phyloP scores from a whole-genome alignment of 176 grass and related monocot species.

The Panicum miliaceum region DNA sequence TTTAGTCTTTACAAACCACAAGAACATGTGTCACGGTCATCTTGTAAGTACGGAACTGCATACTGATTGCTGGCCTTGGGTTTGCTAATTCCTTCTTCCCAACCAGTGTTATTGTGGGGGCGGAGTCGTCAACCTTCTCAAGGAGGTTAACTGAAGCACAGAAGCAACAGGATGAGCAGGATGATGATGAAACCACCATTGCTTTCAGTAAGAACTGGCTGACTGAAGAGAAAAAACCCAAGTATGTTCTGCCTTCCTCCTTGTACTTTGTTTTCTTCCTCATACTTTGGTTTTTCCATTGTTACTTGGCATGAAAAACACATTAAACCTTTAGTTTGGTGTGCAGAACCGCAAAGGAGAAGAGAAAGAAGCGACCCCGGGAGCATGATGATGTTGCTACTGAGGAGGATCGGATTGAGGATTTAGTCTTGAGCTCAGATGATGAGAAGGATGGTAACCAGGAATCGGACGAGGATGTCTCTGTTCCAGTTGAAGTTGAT shows the following conservation, averaged over 20 bases:
- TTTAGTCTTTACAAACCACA: constrained; percentile 25
- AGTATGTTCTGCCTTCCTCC: constrained; percentile 47
- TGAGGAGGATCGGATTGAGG: constrained; percentile 84
- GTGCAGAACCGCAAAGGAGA: constrained; percentile 57
- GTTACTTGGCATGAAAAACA: not conserved
- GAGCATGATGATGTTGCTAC: constrained; percentile 43
- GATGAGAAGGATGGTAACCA: constrained; percentile 52
- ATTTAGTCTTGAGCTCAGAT: constrained; percentile 88
- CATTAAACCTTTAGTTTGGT: constrained; percentile 16
- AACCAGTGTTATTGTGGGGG: constrained; percentile 77
- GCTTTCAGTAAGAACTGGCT: constrained; percentile 77
- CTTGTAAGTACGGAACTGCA: constrained; percentile 3
- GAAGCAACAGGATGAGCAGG: constrained; percentile 59
- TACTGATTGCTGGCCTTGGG: constrained; percentile 29
- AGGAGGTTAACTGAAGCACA: constrained; percentile 61
- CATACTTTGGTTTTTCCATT: not conserved
- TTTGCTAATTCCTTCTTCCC: constrained; percentile 17
- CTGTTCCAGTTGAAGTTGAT: constrained; percentile 53
- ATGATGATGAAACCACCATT: constrained; percentile 64
- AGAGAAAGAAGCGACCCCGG: constrained; percentile 63
- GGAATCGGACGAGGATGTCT: constrained; percentile 38
- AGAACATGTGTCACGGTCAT: not conserved
- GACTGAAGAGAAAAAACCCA: constrained; percentile 85
- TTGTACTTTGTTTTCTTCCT: not conserved
- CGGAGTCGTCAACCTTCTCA: constrained; percentile 68